Conservation (phyloP, 352 stramenopile species). For the Phytophthora constricta region DNA sequence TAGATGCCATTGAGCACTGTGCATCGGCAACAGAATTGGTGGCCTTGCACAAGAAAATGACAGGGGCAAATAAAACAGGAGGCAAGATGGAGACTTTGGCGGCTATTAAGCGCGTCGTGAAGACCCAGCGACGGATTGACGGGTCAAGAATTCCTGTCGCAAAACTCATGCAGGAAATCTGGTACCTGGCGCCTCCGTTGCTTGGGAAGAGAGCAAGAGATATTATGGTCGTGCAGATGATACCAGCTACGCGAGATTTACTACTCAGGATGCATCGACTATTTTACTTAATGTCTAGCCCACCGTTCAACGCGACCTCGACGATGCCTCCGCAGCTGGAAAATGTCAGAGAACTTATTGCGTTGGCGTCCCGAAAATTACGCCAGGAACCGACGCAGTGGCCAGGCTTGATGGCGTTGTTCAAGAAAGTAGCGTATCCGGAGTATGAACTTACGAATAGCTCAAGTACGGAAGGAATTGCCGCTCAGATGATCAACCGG, state of each 20-base stretch:
- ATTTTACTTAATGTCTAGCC: conserved; percentile 70
- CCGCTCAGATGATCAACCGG: conserved; percentile 17
- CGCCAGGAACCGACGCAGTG: conserved; percentile 61
- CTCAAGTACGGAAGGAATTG: conserved; percentile 15
- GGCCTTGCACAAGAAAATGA: conserved; percentile 62
- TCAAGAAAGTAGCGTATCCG: conserved; percentile 74
- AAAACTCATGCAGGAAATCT: conserved; percentile 67
- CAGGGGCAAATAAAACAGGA: conserved; percentile 47
- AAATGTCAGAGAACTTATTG: conserved; percentile 30
- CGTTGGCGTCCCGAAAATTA: conserved; percentile 36
- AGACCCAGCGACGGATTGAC: conserved; percentile 74
- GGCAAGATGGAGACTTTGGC: conserved; percentile 53
- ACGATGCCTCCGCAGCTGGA: conserved; percentile 25
- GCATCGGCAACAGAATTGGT: conserved; percentile 54
- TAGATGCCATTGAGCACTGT: conserved; percentile 67
- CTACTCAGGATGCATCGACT: conserved; percentile 77
- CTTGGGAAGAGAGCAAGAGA: conserved; percentile 38
- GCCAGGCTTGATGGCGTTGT: conserved; percentile 77
- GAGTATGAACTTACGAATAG: conserved; percentile 44
- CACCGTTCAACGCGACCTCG: conserved; percentile 37
- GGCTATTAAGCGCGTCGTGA: conserved; percentile 51
- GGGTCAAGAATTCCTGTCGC: conserved; percentile 72
- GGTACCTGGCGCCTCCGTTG: conserved; percentile 52
- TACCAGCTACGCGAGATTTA: conserved; percentile 45
- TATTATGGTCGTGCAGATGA: conserved; percentile 60